Percentiles rank a stretch among this genome's conserved stretches.
Evolutionary conservation across 371 early-diverging fungal species (phyloP).

Genomic region (Mucor piriformis): DNA sequence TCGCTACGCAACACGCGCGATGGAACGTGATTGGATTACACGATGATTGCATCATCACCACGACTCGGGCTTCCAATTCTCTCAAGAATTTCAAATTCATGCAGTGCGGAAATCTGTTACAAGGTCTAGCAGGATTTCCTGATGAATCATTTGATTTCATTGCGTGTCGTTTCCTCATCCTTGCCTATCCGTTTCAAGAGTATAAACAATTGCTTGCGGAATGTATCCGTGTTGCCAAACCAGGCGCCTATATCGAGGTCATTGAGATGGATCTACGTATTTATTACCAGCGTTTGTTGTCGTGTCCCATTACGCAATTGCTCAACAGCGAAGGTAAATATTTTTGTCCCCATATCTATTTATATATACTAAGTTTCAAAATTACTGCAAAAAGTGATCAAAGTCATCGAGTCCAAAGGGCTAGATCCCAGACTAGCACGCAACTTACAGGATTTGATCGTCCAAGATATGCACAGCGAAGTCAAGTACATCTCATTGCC

Average conservation of each 20-base stretch:
- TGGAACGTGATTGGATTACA: conserved; percentile 47
- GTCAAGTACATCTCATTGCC: conserved; percentile 47
- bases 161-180: conserved; percentile 34
- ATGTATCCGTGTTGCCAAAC: conserved; percentile 36
- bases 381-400: conserved; percentile 27
- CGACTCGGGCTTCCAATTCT: conserved; percentile 12
- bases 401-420: conserved; percentile 28
- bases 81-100: conserved; percentile 37
- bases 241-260: conserved; percentile 40
- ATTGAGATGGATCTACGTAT: conserved; percentile 50
- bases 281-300: conserved; percentile 30
- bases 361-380: not conserved
- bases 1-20: conserved; percentile 34
- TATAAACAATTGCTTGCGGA: conserved; percentile 39
- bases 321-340: conserved; percentile 45
- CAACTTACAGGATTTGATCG: conserved; percentile 34
- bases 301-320: conserved; percentile 27
- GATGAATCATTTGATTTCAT: conserved; percentile 44
- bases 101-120: conserved; percentile 18
- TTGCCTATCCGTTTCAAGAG: conserved; percentile 25
- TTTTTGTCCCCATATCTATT: not conserved
- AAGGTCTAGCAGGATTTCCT: conserved; percentile 30
- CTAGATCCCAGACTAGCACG: conserved; percentile 45
- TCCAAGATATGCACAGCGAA: conserved; percentile 8
- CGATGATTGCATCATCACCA: conserved; percentile 5